Conservation (phyloP, 2,329 filamentous ascomycete genomes). For the Pyricularia grisea region DNA sequence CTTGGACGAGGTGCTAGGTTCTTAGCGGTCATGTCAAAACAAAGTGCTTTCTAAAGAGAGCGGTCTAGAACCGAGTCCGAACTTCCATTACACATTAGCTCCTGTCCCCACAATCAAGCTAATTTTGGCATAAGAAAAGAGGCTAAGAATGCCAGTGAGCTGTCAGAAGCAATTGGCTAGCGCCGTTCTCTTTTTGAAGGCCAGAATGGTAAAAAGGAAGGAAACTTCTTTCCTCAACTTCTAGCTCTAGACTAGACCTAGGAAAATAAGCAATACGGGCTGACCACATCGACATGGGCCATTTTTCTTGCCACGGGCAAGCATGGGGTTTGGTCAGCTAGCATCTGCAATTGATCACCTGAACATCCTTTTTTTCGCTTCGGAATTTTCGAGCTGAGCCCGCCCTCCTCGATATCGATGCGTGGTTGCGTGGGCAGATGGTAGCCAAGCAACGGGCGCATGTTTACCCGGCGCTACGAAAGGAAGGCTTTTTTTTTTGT, state of each 20-base stretch:
- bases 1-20: too few species aligned
- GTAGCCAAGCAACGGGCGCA: neutral
- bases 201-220: neutral
- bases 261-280: neutral
- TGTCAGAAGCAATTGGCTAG: neutral
- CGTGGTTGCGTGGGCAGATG: neutral
- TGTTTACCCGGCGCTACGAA: neutral
- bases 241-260: neutral
- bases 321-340: neutral
- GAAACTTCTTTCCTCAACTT: neutral
- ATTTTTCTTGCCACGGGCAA: too few species aligned
- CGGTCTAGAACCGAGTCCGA: neutral
- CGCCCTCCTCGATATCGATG: neutral
- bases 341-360: neutral
- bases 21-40: neutral
- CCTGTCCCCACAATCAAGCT: neutral
- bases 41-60: neutral
- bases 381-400: neutral
- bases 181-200: neutral
- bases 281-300: neutral
- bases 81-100: neutral
- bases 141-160: neutral
- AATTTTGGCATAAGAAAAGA: neutral
- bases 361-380: neutral
- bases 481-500: neutral